These are phyloP conservation scores for Acmispon strigosus DNA, from an alignment of 306 rosid genomes.

Conservation along the genomic window DNA sequence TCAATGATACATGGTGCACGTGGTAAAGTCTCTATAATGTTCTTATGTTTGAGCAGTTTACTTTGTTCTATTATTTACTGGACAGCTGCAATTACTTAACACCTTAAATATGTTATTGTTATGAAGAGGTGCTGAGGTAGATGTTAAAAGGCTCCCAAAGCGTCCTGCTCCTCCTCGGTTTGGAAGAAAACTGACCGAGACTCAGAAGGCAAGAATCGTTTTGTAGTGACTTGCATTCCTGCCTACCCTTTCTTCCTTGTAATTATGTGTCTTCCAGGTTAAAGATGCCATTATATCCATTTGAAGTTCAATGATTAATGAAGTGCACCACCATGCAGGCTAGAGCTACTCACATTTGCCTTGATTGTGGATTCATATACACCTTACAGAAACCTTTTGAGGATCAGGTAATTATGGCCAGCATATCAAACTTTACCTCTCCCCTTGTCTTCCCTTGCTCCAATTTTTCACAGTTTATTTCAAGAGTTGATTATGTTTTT, in stretches of 20 bases:
- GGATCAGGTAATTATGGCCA: conserved; percentile 50
- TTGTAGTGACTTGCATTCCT: background rate
- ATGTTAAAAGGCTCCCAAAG: conserved; percentile 76
- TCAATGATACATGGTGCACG: background rate
- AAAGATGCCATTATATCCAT: background rate
- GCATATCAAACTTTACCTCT: background rate
- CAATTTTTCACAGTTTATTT: no score
- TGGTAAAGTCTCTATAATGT: background rate
- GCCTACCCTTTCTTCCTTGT: background rate
- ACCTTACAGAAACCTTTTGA: conserved; percentile 73
- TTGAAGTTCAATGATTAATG: conserved; percentile 11
- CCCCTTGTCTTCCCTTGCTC: no score
- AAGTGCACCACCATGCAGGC: conserved; percentile 49
- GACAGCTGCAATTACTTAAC: background rate
- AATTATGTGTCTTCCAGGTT: background rate
- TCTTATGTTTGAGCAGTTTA: background rate
- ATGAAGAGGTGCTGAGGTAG: conserved; percentile 77
- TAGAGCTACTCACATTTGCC: conserved; percentile 94
- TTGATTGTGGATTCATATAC: conserved; percentile 93
- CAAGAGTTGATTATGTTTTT: no score
- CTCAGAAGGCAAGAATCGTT: conserved; percentile 66
- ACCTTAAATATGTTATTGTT: background rate
- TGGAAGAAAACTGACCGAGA: conserved; percentile 73
- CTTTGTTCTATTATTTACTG: no score
- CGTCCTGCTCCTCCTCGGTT: conserved; percentile 94